Base-by-base conservation (phyloP, 257 asterid species). In the Orobanche coerulescens region DNA sequence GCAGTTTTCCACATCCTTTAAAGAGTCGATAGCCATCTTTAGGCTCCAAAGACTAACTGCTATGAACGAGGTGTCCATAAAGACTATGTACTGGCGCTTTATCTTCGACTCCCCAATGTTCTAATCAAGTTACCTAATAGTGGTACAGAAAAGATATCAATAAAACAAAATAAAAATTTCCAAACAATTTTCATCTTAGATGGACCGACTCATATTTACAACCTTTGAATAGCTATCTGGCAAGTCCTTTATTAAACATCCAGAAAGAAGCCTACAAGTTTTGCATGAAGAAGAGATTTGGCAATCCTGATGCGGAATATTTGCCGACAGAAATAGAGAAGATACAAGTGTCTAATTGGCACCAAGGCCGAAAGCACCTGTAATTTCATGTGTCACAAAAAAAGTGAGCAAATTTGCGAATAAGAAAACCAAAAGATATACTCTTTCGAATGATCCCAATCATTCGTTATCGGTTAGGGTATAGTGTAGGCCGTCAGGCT, bases 141-240 rank as follows among this genome's bases (percentile, higher is more conserved):
- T 1, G 1, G 0, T 4, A 30, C 44, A 53, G 15, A 18, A 22
- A 4, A n/a, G n/a, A n/a, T 28, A 20, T 42, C 6, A 19, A 34
- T 42, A 58, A 12, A 67, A n/a, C n/a, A n/a, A 36, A 37, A 4
- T 7, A 13, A 42, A 39, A n/a, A 23, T 6, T 13, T 24, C 4
- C 8, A 8, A 24, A 26, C 1, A 1, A 8, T 19, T 37, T 19
- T 22, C 15, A 39, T 31, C 5, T 16, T 0, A n/a, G 3, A 14
- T 18, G 22, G 8, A 2, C 42, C 2, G 4, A 30, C 47, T 33
- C 9, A 11, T 4, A n/a, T 16, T n/a, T 6, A 73, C 64, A 54
- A 90, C 97, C 95, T 87, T 85, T 31, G 99, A 89, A 67, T 87
- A 89, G 25, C 99, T 97, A 76, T 89, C 86, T 43, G 97, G 94